phyloP scores from a whole-genome alignment of 2,329 filamentous ascomycete genomes.

The Blumeriella jaapii region DNA sequence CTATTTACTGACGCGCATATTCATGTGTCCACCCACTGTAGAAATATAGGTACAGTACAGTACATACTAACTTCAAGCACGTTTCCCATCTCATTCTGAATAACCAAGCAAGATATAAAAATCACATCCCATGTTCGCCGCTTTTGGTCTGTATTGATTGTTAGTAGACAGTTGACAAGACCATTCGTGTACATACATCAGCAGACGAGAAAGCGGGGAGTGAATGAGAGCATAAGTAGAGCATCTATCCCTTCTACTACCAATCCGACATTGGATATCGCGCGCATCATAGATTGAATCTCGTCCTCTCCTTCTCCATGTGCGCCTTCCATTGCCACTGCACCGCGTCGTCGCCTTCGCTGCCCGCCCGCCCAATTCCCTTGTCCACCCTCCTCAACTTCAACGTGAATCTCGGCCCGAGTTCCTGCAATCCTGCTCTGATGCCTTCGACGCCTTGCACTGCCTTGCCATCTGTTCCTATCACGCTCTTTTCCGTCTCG shows the following conservation, averaged over 20 bases:
- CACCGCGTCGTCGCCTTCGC: conserved; percentile 35
- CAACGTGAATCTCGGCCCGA: conserved; percentile 73
- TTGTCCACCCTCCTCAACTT: conserved; percentile 88
- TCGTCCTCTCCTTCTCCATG: conserved; percentile 89
- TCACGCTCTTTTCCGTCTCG: conserved; percentile 74
- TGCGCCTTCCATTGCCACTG: conserved; percentile 93
- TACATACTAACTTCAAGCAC: too few species aligned
- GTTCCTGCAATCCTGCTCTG: conserved; percentile 76
- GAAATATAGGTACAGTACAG: too few species aligned
- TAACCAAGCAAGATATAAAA: too few species aligned
- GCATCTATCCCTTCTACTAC: not conserved
- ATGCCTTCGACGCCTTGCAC: conserved; percentile 79
- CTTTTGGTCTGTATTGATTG: too few species aligned
- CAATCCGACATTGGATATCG: not conserved
- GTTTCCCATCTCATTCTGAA: too few species aligned
- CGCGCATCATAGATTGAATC: conserved; percentile 59
- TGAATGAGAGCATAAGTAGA: too few species aligned
- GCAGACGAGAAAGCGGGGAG: too few species aligned
- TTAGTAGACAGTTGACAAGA: too few species aligned
- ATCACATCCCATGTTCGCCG: too few species aligned
- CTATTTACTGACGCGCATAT: too few species aligned
- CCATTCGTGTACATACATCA: too few species aligned
- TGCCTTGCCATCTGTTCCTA: conserved; percentile 69
- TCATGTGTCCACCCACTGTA: too few species aligned
- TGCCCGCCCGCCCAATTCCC: conserved; percentile 61